phyloP scores from a whole-genome alignment of 805 yeast genomes.

The Metahyphopichia silvanorum region DNA sequence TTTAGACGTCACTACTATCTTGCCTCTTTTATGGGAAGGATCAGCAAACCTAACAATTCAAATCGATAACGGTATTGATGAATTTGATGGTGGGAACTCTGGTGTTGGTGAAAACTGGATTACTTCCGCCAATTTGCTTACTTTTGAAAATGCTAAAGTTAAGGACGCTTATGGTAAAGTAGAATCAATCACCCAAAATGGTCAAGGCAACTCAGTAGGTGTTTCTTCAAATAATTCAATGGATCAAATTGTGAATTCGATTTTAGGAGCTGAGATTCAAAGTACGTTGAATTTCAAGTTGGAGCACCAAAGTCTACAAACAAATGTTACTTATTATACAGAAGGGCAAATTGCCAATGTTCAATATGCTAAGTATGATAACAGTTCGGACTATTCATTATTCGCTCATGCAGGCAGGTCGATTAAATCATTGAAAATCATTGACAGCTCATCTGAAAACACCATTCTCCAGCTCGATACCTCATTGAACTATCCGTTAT shows the following conservation, averaged over 20 bases:
- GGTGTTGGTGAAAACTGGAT: conserved; percentile 44
- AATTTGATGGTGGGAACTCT: conserved; percentile 7
- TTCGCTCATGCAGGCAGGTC: conserved; percentile 21
- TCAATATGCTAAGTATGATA: conserved; percentile 30
- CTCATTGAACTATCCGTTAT: conserved; percentile 27
- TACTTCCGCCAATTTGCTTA: conserved; percentile 44
- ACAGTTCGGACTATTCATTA: conserved; percentile 39
- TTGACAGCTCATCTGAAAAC: conserved; percentile 13
- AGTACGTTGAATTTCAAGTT: conserved; percentile 36
- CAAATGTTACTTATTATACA: conserved; percentile 25
- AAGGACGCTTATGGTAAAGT: conserved; percentile 33
- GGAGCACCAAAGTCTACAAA: too few species aligned
- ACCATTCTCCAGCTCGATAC: conserved; percentile 13
- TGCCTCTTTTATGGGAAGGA: conserved; percentile 57
- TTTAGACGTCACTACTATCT: conserved; percentile 59
- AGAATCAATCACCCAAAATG: conserved; percentile 11
- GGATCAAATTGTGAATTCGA: too few species aligned
- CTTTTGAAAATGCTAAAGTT: conserved; percentile 44
- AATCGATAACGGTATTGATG: conserved; percentile 47
- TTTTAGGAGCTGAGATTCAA: conserved; percentile 26
- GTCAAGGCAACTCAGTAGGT: conserved; percentile 18
- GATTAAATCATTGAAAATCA: conserved; percentile 15
- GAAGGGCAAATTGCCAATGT: conserved; percentile 35
- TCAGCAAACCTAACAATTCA: conserved; percentile 26
- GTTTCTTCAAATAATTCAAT: too few species aligned